A percentile compares a stretch with the other conserved stretches of the same genome.
Evolutionary conservation across 2,329 filamentous ascomycete species (phyloP).

Genomic region (Colletotrichum abscissum): DNA sequence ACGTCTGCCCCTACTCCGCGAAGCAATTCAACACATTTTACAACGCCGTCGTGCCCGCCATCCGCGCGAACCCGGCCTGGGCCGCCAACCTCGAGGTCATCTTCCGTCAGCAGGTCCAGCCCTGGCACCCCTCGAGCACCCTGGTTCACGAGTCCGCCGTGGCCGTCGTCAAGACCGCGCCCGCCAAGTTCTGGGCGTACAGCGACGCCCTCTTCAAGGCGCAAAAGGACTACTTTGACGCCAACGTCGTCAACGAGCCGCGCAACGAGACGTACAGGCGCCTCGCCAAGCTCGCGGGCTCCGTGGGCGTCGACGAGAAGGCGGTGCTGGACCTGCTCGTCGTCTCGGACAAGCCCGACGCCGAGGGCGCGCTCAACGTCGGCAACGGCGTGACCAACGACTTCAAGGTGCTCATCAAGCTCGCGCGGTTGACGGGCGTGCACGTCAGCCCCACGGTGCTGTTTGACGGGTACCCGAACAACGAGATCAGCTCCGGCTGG

Average conservation of each 20-base stretch:
- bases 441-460: conserved; percentile 93
- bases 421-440: conserved; percentile 80
- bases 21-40: conserved; percentile 83
- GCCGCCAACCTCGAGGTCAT: conserved; percentile 75
- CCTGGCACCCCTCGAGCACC: conserved; percentile 92
- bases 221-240: conserved; percentile 87
- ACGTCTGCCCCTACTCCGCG: conserved; percentile 82
- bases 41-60: conserved; percentile 70
- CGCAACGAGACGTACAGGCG: conserved; percentile 86
- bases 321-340: conserved; percentile 75
- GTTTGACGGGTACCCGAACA: conserved; percentile 86
- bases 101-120: conserved; percentile 92
- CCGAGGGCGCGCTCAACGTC: conserved; percentile 77
- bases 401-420: conserved; percentile 85
- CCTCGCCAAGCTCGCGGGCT: conserved; percentile 78
- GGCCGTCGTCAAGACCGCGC: conserved; percentile 78
- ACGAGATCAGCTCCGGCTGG: conserved; percentile 83
- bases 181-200: conserved; percentile 84
- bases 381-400: conserved; percentile 89
- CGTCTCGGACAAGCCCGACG: conserved; percentile 74
- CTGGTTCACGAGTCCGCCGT: conserved; percentile 85
- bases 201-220: conserved; percentile 72
- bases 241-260: conserved; percentile 83
- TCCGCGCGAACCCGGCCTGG: conserved; percentile 70
- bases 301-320: conserved; percentile 76